Evolutionary conservation across 495 filamentous ascomycete genomes (phyloP).

Genomic region (Tricharina praecox): DNA sequence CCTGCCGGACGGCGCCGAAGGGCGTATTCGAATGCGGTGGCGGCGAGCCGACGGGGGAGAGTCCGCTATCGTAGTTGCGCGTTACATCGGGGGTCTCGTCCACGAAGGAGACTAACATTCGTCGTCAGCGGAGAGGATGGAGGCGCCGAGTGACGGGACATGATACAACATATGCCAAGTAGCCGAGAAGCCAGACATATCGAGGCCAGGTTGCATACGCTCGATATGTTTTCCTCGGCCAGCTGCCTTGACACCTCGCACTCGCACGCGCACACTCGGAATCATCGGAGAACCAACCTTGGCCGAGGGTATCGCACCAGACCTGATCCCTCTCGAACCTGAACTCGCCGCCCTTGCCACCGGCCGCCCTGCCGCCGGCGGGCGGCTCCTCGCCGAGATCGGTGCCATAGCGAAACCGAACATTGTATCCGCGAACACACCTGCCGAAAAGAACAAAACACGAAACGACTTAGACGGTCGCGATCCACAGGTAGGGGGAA

Average conservation of each 20-base stretch:
- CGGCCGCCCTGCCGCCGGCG: not conserved
- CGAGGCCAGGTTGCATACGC: too few species aligned
- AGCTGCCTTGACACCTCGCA: too few species aligned
- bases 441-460: not conserved
- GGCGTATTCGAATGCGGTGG: not conserved
- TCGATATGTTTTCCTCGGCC: too few species aligned
- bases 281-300: too few species aligned
- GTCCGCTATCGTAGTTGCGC: conserved; percentile 3
- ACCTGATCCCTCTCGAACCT: conserved; percentile 5
- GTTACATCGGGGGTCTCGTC: conserved; percentile 5
- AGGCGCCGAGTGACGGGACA: not conserved
- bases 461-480: not conserved
- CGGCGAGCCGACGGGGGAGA: not conserved
- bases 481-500: not conserved
- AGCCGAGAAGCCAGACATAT: too few species aligned
- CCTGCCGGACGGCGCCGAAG: not conserved
- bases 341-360: conserved; percentile 4
- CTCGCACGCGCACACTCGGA: too few species aligned
- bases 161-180: too few species aligned
- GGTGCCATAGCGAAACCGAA: conserved; percentile 6
- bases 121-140: not conserved
- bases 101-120: conserved; percentile 6
- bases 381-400: conserved; percentile 2
- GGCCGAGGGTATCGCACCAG: not conserved
- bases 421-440: conserved; percentile 4